Evolutionary conservation across 2,329 filamentous ascomycete species (phyloP).

Genomic region (Intubia oerlemansii): DNA sequence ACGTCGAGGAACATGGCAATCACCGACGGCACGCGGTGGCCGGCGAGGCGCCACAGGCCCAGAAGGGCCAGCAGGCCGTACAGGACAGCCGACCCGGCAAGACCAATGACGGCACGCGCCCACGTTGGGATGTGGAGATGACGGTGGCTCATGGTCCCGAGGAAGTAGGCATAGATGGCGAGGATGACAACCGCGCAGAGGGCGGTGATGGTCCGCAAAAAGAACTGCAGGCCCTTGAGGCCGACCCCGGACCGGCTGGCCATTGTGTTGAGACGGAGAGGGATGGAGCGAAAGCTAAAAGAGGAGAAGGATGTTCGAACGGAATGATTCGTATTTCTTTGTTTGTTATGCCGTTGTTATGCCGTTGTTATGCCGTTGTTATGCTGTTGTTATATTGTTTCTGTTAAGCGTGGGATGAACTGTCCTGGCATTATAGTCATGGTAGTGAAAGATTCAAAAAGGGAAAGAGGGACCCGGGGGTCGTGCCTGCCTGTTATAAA

Average conservation of each 20-base stretch:
- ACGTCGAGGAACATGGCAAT: conserved; percentile 58
- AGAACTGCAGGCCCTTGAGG: conserved; percentile 48
- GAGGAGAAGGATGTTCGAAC: background rate
- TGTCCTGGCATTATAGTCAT: no score
- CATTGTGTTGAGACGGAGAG: conserved; percentile 33
- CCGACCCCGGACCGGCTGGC: conserved; percentile 32
- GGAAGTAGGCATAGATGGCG: conserved; percentile 67
- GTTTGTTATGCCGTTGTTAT: no score
- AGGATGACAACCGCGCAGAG: conserved; percentile 52
- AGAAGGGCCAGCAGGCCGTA: conserved; percentile 56
- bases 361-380: no score
- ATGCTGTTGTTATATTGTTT: no score
- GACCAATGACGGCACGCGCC: conserved; percentile 54
- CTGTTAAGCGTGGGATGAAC: no score
- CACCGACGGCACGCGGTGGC: conserved; percentile 49
- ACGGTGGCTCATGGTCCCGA: conserved; percentile 49
- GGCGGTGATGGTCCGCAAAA: conserved; percentile 55
- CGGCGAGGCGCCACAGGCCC: conserved; percentile 61
- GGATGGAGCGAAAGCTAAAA: background rate
- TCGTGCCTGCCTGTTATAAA: no score
- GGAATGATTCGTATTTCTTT: background rate
- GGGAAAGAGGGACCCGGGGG: no score
- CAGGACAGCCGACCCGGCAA: conserved; percentile 51
- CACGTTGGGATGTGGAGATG: conserved; percentile 38
- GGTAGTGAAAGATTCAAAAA: no score